Conservation (phyloP, 495 filamentous ascomycete genomes). For the Usnea hakonensis region DNA sequence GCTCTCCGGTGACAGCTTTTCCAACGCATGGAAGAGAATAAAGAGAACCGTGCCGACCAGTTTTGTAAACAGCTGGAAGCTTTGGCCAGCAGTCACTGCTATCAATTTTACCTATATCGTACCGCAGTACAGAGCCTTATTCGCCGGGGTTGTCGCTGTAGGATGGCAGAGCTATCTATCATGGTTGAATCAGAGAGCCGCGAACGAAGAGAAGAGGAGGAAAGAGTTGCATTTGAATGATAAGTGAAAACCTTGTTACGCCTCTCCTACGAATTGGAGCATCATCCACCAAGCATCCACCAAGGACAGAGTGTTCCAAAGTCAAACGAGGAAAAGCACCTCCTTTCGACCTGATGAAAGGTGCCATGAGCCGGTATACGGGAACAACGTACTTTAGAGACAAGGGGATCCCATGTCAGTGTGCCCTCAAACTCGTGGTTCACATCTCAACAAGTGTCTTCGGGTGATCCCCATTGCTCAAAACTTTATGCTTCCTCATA, state of each 20-base stretch:
- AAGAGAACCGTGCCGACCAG: slow-evolving; percentile 68
- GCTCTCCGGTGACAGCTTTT: slow-evolving; percentile 48
- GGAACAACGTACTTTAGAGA: too few species aligned
- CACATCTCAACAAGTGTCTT: too few species aligned
- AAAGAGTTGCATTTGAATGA: not conserved
- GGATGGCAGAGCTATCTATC: slow-evolving; percentile 90
- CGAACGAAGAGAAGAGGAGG: slow-evolving; percentile 37
- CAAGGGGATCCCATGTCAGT: too few species aligned
- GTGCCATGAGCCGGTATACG: too few species aligned
- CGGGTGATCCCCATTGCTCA: too few species aligned
- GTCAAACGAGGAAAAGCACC: too few species aligned
- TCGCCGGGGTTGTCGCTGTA: slow-evolving; percentile 65
- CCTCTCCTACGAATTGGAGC: not conserved
- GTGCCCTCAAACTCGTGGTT: too few species aligned
- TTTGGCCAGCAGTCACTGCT: slow-evolving; percentile 86
- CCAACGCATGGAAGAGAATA: slow-evolving; percentile 61
- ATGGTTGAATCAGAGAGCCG: slow-evolving; percentile 69
- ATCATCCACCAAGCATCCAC: not conserved
- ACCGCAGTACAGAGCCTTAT: slow-evolving; percentile 68
- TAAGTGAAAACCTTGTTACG: not conserved
- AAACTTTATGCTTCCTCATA: too few species aligned
- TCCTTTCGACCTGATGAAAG: too few species aligned
- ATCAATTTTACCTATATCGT: slow-evolving; percentile 80
- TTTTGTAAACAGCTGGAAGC: slow-evolving; percentile 70
- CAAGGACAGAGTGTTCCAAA: too few species aligned